Evolutionary conservation across 352 stramenopile genomes (phyloP).

Genomic region (Pythium apleroticum): DNA sequence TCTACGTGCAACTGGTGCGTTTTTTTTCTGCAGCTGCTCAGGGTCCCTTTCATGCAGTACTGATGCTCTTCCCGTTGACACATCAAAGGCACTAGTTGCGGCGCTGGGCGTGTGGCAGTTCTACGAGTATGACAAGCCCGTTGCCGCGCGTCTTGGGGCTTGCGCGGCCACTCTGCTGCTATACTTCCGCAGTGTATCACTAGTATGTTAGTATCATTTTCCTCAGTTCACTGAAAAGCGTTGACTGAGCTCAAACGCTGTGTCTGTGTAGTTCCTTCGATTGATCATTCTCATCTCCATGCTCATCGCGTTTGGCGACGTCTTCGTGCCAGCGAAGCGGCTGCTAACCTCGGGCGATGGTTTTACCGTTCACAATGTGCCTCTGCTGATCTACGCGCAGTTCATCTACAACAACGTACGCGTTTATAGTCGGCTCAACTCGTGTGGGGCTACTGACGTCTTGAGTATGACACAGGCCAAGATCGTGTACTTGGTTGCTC

Average conservation of each 20-base stretch:
- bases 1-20: conserved; percentile 54
- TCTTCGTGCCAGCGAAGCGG: conserved; percentile 41
- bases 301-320: conserved; percentile 56
- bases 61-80: neutral
- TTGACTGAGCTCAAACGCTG: neutral
- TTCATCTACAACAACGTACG: conserved; percentile 28
- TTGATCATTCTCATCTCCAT: conserved; percentile 56
- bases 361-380: conserved; percentile 9
- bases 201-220: conserved; percentile 40
- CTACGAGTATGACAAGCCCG: conserved; percentile 57
- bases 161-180: conserved; percentile 33
- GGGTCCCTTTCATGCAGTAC: neutral
- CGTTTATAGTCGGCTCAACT: neutral
- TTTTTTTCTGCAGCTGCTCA: neutral
- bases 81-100: conserved; percentile 35
- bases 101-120: conserved; percentile 32
- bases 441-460: neutral
- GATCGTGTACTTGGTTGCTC: conserved; percentile 17
- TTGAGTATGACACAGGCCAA: conserved; percentile 10
- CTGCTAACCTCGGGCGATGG: conserved; percentile 15
- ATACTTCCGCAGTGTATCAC: conserved; percentile 62
- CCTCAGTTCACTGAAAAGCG: neutral
- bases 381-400: conserved; percentile 15
- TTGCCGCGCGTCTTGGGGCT: conserved; percentile 42
- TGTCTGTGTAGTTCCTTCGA: conserved; percentile 47